These are phyloP conservation scores for Ilyonectria destructans DNA, from an alignment of 2,329 filamentous ascomycete species.

Conservation along the genomic window DNA sequence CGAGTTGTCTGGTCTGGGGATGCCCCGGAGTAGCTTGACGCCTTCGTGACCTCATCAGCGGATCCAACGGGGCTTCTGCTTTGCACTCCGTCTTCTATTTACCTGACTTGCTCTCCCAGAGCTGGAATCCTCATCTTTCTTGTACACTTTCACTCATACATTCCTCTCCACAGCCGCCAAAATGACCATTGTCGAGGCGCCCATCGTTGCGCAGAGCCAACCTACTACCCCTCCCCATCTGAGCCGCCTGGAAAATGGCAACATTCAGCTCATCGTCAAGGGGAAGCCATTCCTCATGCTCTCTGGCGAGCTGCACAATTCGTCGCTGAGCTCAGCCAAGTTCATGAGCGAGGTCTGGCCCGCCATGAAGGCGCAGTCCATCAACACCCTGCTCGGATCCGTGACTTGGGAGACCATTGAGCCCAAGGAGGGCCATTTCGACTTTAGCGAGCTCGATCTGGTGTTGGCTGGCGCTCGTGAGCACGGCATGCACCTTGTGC, in stretches of 20 bases:
- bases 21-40: neutral
- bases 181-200: conserved; percentile 36
- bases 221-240: conserved; percentile 38
- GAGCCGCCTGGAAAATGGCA: conserved; percentile 44
- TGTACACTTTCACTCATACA: neutral
- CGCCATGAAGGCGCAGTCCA: conserved; percentile 51
- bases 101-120: neutral
- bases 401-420: conserved; percentile 59
- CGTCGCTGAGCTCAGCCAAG: conserved; percentile 53
- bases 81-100: conserved; percentile 17
- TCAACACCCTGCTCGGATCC: conserved; percentile 57
- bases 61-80: conserved; percentile 5
- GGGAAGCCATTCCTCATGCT: conserved; percentile 57
- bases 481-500: conserved; percentile 54
- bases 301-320: conserved; percentile 56
- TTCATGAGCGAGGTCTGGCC: conserved; percentile 54
- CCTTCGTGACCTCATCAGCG: neutral
- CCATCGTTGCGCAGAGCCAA: conserved; percentile 1
- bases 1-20: neutral
- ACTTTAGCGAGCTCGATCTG: conserved; percentile 54
- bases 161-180: conserved; percentile 7
- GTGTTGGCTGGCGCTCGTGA: conserved; percentile 53
- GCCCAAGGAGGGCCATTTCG: conserved; percentile 54
- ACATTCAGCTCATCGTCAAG: conserved; percentile 56
- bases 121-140: neutral